A percentile compares a stretch with the other conserved stretches of the same genome.
phyloP scores from a whole-genome alignment of 2,329 filamentous ascomycete species.

The Didymella keratinophila region DNA sequence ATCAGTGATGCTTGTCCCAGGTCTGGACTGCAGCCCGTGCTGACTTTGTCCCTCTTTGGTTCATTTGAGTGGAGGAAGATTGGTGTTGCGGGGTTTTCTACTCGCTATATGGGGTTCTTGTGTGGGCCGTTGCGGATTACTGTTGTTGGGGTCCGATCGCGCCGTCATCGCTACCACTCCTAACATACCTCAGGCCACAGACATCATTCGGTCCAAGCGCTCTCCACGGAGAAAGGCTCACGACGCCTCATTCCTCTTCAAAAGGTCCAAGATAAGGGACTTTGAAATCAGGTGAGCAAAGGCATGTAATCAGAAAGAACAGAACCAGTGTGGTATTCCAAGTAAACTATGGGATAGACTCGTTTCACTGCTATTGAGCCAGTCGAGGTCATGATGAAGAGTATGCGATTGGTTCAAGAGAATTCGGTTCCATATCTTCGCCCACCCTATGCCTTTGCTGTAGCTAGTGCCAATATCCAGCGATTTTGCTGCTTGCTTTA shows the following conservation, averaged over 20 bases:
- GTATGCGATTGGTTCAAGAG: neutral
- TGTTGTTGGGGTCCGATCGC: neutral
- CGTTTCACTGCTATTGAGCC: neutral
- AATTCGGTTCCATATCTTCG: neutral
- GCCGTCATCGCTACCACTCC: slow-evolving; percentile 13
- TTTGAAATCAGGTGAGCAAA: neutral
- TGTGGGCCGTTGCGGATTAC: slow-evolving; percentile 2
- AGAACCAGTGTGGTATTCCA: neutral
- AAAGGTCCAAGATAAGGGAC: no score
- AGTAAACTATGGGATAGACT: neutral
- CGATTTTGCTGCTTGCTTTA: neutral
- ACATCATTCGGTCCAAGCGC: neutral
- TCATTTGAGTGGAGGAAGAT: neutral
- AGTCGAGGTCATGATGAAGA: neutral
- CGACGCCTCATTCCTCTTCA: neutral
- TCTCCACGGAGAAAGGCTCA: neutral
- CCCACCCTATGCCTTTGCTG: neutral
- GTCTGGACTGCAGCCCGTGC: neutral
- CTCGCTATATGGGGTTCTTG: neutral
- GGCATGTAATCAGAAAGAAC: neutral
- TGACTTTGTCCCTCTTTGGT: neutral
- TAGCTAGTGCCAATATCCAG: neutral
- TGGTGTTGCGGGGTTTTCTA: neutral
- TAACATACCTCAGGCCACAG: neutral
- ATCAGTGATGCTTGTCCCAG: neutral